Evolutionary conservation across 768 basidiomycete species (phyloP), one percentile per base, ranked within the genome.

Genomic region (Collybia sordida): DNA sequence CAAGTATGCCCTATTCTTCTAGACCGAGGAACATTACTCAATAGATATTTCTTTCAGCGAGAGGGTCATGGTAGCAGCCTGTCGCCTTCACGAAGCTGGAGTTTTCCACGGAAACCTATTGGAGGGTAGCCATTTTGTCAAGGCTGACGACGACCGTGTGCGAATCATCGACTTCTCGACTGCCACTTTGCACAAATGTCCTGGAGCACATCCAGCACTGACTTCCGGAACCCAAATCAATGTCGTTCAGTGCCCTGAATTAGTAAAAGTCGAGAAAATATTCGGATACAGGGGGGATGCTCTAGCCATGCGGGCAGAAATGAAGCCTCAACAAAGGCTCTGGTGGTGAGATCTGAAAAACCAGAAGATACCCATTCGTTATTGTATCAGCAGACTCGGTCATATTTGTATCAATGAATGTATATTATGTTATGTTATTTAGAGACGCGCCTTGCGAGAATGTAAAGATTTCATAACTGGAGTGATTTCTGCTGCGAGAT

Each of bases 401-500:
- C 19, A 14, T 23, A 25, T 42, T 21, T 44, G 22, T n/a, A 18
- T 28, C 17, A 43, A 17, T 40, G 15, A 44, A 17, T 22, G 25
- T 23, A 31, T 22, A 37, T n/a, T 47, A 15, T 34, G 23, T 23
- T 18, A 17, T 4, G 5, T 25, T 3, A 27, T 22, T 31, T 12
- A 31, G 11, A 31, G 31, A 31, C 31, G 31, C 11, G 46, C 54
- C 27, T 49, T 53, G 3, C n/a, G 28, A 21, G 42, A 49, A 41
- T 57, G 49, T 27, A 51, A 28, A 22, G 37, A 45, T 59, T 51
- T 36, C 59, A 68, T 39, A 21, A 73, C 72, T 4, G 46, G 50
- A 11, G 62, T 55, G 2, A 81, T 58, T 51, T 81, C 77, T 46
- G 57, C 59, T 19, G 65, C 62, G 25, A 78, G 57, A 44, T 81